Evolutionary conservation across 495 filamentous ascomycete genomes (phyloP).

Genomic region (Alectoria sarmentosa): DNA sequence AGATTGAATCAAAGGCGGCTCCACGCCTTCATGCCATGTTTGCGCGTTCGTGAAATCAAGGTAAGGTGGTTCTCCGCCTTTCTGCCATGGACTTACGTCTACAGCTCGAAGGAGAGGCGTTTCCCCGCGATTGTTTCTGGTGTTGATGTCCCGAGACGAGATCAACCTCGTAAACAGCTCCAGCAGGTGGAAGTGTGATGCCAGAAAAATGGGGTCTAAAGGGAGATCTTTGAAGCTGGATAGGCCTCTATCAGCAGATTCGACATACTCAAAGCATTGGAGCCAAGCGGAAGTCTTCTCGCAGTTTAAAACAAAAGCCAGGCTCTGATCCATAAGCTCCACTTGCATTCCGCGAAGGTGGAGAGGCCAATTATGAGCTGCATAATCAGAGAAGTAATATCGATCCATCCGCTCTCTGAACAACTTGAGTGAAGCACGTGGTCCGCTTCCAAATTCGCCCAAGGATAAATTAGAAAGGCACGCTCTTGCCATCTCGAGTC

Average conservation of each 20-base stretch:
- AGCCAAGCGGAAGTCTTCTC: background rate
- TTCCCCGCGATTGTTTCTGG: conserved; percentile 29
- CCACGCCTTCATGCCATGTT: background rate
- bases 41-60: no score
- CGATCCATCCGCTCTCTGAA: conserved; percentile 19
- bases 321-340: conserved; percentile 12
- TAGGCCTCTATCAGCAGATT: background rate
- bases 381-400: conserved; percentile 28
- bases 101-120: conserved; percentile 24
- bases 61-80: no score
- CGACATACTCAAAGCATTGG: background rate
- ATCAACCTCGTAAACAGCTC: background rate
- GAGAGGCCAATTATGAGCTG: conserved; percentile 28
- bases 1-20: background rate
- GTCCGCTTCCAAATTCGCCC: conserved; percentile 15
- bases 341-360: conserved; percentile 22
- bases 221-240: no score
- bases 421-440: conserved; percentile 2
- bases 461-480: conserved; percentile 13
- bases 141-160: conserved; percentile 32
- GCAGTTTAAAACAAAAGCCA: conserved; percentile 25
- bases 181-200: background rate
- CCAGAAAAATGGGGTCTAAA: background rate
- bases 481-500: conserved; percentile 4
- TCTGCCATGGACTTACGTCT: background rate